Evolutionary conservation across 2,329 filamentous ascomycete species (phyloP).

Genomic region (Epichloe bromicola): DNA sequence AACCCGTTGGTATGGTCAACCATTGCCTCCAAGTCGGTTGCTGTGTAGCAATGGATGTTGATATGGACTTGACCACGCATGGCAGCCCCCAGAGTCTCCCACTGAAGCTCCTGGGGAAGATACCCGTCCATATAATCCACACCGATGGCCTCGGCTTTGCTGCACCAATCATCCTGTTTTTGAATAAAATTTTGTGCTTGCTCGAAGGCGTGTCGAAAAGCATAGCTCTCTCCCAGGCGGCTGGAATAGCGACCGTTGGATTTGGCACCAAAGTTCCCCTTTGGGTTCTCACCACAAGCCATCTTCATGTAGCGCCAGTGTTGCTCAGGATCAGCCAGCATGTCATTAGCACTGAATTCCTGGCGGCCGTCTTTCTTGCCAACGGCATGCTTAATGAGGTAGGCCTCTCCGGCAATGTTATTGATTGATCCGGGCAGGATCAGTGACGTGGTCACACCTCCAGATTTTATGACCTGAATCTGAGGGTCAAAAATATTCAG

Average conservation of each 20-base stretch:
- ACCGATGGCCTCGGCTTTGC: conserved; percentile 36
- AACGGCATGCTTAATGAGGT: conserved; percentile 54
- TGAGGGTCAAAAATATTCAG: conserved; percentile 51
- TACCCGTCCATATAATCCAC: conserved; percentile 40
- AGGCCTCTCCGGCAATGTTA: conserved; percentile 61
- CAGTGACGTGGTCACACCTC: conserved; percentile 57
- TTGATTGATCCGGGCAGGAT: conserved; percentile 58
- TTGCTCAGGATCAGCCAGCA: conserved; percentile 52
- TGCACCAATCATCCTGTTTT: conserved; percentile 57
- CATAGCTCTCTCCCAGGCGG: conserved; percentile 55
- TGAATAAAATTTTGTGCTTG: conserved; percentile 43
- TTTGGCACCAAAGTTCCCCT: conserved; percentile 37
- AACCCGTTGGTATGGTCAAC: conserved; percentile 62
- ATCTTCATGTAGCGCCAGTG: conserved; percentile 64
- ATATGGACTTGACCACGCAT: conserved; percentile 55
- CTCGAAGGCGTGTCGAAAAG: conserved; percentile 55
- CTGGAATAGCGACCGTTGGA: conserved; percentile 38
- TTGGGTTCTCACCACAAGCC: conserved; percentile 61
- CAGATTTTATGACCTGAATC: conserved; percentile 56
- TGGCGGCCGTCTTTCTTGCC: conserved; percentile 44
- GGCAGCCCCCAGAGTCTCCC: conserved; percentile 50
- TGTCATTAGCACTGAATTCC: conserved; percentile 49
- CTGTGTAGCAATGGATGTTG: conserved; percentile 61
- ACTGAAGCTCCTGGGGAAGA: conserved; percentile 50
- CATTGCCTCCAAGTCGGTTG: conserved; percentile 56